A percentile compares a stretch with the other conserved stretches of the same genome.
phyloP scores from a whole-genome alignment of 345 rosid genomes.

The Camelina sativa region DNA sequence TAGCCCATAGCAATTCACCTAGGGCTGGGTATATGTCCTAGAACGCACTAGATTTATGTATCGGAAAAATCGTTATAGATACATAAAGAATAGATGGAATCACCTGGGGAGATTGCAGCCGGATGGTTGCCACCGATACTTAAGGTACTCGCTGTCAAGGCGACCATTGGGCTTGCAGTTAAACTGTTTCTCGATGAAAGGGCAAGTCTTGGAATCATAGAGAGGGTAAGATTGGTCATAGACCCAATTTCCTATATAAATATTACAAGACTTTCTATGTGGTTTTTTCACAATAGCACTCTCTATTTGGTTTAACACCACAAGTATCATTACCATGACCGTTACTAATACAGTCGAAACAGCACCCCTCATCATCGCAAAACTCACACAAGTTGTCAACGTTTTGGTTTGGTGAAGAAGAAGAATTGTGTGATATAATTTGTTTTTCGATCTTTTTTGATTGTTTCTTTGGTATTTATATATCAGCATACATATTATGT shows the following conservation, averaged over 20 bases:
- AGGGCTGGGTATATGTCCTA: neutral
- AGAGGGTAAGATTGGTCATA: slow-evolving; percentile 59
- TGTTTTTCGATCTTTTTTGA: no score
- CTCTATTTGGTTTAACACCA: slow-evolving; percentile 36
- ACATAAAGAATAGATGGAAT: neutral
- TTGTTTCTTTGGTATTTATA: no score
- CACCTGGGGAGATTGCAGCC: slow-evolving; percentile 63
- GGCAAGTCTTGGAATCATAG: slow-evolving; percentile 52
- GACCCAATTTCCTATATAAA: slow-evolving; percentile 69
- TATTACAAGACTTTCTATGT: slow-evolving; percentile 29
- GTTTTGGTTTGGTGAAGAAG: slow-evolving; percentile 41
- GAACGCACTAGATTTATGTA: neutral
- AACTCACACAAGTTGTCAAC: slow-evolving; percentile 11
- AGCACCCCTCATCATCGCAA: slow-evolving; percentile 43
- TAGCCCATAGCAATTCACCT: neutral
- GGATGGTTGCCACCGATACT: slow-evolving; percentile 68
- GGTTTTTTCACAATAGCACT: slow-evolving; percentile 22
- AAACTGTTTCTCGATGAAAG: slow-evolving; percentile 59
- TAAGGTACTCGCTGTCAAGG: slow-evolving; percentile 62
- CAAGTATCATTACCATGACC: slow-evolving; percentile 38
- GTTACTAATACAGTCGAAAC: slow-evolving; percentile 17
- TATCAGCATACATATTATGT: no score
- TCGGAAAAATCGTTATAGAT: neutral
- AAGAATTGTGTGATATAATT: slow-evolving; percentile 33
- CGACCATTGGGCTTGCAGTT: slow-evolving; percentile 63